Evolutionary conservation across 352 stramenopile species (phyloP).

Genomic region (Pythium periplocum): DNA sequence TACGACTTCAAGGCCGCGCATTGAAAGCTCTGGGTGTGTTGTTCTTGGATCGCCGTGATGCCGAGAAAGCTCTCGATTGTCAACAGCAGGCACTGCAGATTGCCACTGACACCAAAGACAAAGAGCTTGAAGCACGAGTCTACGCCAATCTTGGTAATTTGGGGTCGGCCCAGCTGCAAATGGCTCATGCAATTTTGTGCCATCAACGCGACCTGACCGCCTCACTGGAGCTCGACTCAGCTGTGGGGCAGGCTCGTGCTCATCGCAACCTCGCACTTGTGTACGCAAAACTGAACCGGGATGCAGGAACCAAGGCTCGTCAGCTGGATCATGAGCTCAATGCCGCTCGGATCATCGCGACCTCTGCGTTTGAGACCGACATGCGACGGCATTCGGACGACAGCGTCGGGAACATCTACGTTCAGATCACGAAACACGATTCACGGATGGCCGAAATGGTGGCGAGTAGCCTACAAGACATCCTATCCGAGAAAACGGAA

Average conservation of each 20-base stretch:
- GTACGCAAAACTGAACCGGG: constrained; percentile 37
- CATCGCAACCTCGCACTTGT: constrained; percentile 70
- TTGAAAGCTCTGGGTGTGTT: constrained; percentile 65
- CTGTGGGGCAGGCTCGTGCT: constrained; percentile 44
- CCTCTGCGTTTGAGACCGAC: constrained; percentile 41
- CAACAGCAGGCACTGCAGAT: constrained; percentile 61
- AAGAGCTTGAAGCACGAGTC: constrained; percentile 64
- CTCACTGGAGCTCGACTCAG: constrained; percentile 34
- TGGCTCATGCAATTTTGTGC: constrained; percentile 51
- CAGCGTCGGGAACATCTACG: constrained; percentile 63
- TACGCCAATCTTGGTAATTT: constrained; percentile 80
- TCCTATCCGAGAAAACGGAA: constrained; percentile 12
- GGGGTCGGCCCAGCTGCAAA: constrained; percentile 39
- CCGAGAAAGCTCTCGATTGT: constrained; percentile 36
- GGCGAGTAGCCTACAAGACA: constrained; percentile 26
- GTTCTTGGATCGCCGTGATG: constrained; percentile 40
- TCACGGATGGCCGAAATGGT: constrained; percentile 30
- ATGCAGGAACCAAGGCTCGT: constrained; percentile 4
- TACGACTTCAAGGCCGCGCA: constrained; percentile 39
- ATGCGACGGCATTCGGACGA: constrained; percentile 33
- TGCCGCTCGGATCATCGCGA: constrained; percentile 14
- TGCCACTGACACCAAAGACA: constrained; percentile 37
- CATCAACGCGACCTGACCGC: constrained; percentile 52
- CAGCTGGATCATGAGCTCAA: constrained; percentile 31
- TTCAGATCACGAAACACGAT: constrained; percentile 40